phyloP scores from a whole-genome alignment of 345 rosid genomes.

The Brassica rapa region DNA sequence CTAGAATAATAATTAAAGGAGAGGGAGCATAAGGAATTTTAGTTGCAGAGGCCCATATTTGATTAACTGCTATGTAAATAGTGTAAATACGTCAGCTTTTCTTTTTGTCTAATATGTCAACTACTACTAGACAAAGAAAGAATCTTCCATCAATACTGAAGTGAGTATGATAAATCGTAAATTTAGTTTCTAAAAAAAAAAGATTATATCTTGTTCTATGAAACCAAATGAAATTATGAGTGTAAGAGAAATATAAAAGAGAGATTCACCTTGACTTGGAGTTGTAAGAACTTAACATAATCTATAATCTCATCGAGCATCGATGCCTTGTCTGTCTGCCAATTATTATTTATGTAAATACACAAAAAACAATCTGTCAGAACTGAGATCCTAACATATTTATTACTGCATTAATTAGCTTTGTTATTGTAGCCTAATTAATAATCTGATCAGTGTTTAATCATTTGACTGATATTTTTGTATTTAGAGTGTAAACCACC shows the following conservation, averaged over 20 bases:
- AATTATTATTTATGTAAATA: conserved; percentile 35
- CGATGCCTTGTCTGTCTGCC: conserved; percentile 99
- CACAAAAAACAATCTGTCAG: conserved; percentile 23
- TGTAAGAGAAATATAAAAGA: conserved; percentile 1
- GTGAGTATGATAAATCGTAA: background rate
- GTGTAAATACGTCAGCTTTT: conserved; percentile 30
- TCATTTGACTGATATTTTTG: conserved; percentile 21
- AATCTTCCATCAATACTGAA: conserved; percentile 25
- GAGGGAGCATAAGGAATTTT: conserved; percentile 41
- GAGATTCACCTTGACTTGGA: conserved; percentile 90
- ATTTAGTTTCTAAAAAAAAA: background rate
- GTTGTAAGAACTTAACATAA: conserved; percentile 98
- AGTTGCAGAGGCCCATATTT: conserved; percentile 38
- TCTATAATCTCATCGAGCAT: conserved; percentile 99
- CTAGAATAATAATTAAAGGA: background rate
- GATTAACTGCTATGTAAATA: conserved; percentile 20
- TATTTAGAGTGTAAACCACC: conserved; percentile 2
- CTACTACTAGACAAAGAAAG: conserved; percentile 19
- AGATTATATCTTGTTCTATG: background rate
- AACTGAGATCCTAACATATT: conserved; percentile 33
- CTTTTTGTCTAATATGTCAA: conserved; percentile 43
- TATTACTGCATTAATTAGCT: conserved; percentile 23
- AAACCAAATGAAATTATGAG: background rate
- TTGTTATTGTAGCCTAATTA: conserved; percentile 15
- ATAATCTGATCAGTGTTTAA: conserved; percentile 35